Percentiles rank a stretch among this genome's conserved stretches.
These are phyloP conservation scores for Sesbania bispinosa DNA, from an alignment of 306 rosid genomes.

Conservation along the genomic window DNA sequence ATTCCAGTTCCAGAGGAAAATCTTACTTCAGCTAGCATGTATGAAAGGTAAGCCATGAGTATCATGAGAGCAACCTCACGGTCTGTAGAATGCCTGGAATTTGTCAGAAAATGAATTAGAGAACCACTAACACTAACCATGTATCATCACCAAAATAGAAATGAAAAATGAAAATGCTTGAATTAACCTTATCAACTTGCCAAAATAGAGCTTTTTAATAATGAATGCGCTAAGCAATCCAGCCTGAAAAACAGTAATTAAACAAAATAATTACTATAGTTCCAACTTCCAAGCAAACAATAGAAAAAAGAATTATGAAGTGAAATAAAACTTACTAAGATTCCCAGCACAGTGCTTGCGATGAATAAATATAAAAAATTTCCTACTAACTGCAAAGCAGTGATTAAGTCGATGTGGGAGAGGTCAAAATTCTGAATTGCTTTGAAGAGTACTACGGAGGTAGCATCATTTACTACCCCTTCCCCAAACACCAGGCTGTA, in stretches of 20 bases:
- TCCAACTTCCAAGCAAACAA: background rate
- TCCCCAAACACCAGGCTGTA: slow-evolving; percentile 96
- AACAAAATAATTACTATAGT: background rate
- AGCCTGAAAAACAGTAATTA: slow-evolving; percentile 46
- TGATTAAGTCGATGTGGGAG: slow-evolving; percentile 63
- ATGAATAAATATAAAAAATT: slow-evolving; percentile 62
- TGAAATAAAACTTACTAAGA: slow-evolving; percentile 52
- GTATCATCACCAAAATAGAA: background rate
- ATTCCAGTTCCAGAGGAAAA: background rate
- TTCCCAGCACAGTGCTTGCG: slow-evolving; percentile 76
- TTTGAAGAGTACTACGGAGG: slow-evolving; percentile 88
- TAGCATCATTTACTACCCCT: slow-evolving; percentile 97
- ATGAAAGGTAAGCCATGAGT: slow-evolving; percentile 96
- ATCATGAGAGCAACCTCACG: slow-evolving; percentile 98
- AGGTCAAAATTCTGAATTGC: slow-evolving; percentile 96
- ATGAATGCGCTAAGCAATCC: slow-evolving; percentile 82
- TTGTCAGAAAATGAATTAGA: slow-evolving; percentile 1
- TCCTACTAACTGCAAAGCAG: slow-evolving; percentile 61
- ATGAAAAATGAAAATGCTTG: background rate
- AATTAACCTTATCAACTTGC: slow-evolving; percentile 60
- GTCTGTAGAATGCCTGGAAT: slow-evolving; percentile 79
- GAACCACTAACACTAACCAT: slow-evolving; percentile 1
- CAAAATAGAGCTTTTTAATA: slow-evolving; percentile 78
- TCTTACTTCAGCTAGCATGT: slow-evolving; percentile 86
- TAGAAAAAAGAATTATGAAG: background rate